phyloP scores from a whole-genome alignment of 352 stramenopile species.

The Phytophthora sp. region DNA sequence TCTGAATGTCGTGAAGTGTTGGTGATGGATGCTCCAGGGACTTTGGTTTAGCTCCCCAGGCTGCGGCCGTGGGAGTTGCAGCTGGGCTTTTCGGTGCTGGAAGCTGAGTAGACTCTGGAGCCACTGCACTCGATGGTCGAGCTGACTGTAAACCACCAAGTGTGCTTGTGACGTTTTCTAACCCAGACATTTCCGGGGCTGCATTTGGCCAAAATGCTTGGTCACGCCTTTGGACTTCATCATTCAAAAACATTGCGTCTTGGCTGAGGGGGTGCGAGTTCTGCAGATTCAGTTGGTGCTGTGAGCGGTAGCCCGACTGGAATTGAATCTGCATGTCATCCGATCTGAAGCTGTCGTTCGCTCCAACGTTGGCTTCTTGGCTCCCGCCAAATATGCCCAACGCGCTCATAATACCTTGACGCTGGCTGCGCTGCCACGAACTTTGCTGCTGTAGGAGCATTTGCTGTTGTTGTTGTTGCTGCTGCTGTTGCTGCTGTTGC shows the following conservation, averaged over 20 bases:
- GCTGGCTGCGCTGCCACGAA: slow-evolving; percentile 77
- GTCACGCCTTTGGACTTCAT: slow-evolving; percentile 32
- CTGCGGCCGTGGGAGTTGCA: slow-evolving; percentile 24
- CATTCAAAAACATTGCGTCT: slow-evolving; percentile 41
- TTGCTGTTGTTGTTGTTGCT: slow-evolving; percentile 76
- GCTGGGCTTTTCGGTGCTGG: slow-evolving; percentile 21
- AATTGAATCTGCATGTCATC: slow-evolving; percentile 55
- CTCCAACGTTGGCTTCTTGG: slow-evolving; percentile 31
- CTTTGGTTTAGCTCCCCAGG: slow-evolving; percentile 40
- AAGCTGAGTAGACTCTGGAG: slow-evolving; percentile 20
- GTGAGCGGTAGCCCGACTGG: slow-evolving; percentile 53
- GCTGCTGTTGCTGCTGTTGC: slow-evolving; percentile 72
- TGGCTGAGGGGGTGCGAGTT: slow-evolving; percentile 27
- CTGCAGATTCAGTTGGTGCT: slow-evolving; percentile 45
- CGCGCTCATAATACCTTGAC: slow-evolving; percentile 80
- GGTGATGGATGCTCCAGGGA: slow-evolving; percentile 28
- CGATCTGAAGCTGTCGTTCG: slow-evolving; percentile 40
- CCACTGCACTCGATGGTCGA: slow-evolving; percentile 17
- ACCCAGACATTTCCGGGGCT: slow-evolving; percentile 22
- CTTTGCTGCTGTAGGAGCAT: slow-evolving; percentile 78
- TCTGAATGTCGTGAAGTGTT: slow-evolving; percentile 50
- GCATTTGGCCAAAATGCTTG: slow-evolving; percentile 42
- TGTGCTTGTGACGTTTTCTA: slow-evolving; percentile 16
- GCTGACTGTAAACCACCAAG: slow-evolving; percentile 11
- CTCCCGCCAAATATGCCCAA: slow-evolving; percentile 69